Conservation (phyloP, 2,329 filamentous ascomycete species). For the Neofusicoccum parvum region DNA sequence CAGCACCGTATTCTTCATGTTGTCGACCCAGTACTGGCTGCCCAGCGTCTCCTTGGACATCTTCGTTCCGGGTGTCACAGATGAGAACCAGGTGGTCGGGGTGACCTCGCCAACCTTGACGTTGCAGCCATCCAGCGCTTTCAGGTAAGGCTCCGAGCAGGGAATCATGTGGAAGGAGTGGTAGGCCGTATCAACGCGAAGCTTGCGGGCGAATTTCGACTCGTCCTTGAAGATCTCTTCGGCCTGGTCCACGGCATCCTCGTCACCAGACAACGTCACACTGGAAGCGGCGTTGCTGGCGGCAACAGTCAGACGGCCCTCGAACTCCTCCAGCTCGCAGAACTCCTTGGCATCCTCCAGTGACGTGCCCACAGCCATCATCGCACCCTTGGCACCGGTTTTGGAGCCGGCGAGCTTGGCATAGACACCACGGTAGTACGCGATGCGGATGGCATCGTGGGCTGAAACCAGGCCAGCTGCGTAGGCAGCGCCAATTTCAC, state of each 20-base stretch:
- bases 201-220: slow-evolving; percentile 23
- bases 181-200: slow-evolving; percentile 26
- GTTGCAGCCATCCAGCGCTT: not conserved
- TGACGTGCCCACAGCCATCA: slow-evolving; percentile 33
- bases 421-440: slow-evolving; percentile 27
- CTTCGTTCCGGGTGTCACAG: not conserved
- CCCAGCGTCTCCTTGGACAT: slow-evolving; percentile 23
- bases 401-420: slow-evolving; percentile 25
- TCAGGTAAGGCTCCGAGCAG: not conserved
- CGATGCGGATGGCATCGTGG: slow-evolving; percentile 29
- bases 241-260: slow-evolving; percentile 22
- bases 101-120: not conserved
- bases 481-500: slow-evolving; percentile 36
- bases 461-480: slow-evolving; percentile 26
- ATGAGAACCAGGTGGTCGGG: not conserved
- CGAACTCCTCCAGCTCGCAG: slow-evolving; percentile 18
- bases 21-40: slow-evolving; percentile 48
- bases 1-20: slow-evolving; percentile 48
- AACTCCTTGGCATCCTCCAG: slow-evolving; percentile 2
- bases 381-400: slow-evolving; percentile 30
- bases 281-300: slow-evolving; percentile 29
- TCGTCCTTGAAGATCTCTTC: slow-evolving; percentile 19
- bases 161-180: slow-evolving; percentile 27
- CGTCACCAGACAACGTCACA: slow-evolving; percentile 28
- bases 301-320: slow-evolving; percentile 28